phyloP scores from a whole-genome alignment of 2,329 filamentous ascomycete species.

The Xylaria polymorpha region DNA sequence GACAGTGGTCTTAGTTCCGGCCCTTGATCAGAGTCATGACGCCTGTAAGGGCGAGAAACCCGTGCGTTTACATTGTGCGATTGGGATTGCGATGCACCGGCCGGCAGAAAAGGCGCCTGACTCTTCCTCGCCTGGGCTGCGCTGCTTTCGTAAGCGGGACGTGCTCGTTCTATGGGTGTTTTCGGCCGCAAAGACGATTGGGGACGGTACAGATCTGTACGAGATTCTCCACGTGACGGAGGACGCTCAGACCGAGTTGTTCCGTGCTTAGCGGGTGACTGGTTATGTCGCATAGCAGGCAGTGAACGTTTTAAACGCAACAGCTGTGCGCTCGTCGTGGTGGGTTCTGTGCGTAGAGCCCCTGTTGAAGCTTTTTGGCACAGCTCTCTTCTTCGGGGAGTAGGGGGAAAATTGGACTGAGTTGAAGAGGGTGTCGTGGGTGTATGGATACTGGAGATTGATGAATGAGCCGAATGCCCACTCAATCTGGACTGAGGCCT shows the following conservation, averaged over 20 bases:
- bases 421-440: conserved; percentile 68
- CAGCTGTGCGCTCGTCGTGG: conserved; percentile 74
- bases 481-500: conserved; percentile 72
- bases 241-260: conserved; percentile 66
- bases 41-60: conserved; percentile 75
- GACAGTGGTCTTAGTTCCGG: conserved; percentile 69
- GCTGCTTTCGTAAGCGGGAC: conserved; percentile 63
- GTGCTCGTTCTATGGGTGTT: conserved; percentile 74
- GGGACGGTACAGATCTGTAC: conserved; percentile 64
- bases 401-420: conserved; percentile 65
- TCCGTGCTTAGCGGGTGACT: conserved; percentile 63
- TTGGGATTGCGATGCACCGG: conserved; percentile 77
- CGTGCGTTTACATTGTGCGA: conserved; percentile 84
- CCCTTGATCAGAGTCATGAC: conserved; percentile 82
- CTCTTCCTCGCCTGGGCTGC: conserved; percentile 67
- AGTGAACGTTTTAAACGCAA: conserved; percentile 74
- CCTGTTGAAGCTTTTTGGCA: conserved; percentile 65
- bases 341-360: conserved; percentile 68
- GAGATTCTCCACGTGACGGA: conserved; percentile 67
- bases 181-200: conserved; percentile 70
- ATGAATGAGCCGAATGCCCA: conserved; percentile 76
- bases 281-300: conserved; percentile 66
- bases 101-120: conserved; percentile 80
- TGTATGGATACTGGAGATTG: conserved; percentile 71
- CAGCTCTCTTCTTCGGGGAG: conserved; percentile 71